Evolutionary conservation across 768 basidiomycete species (phyloP), one percentile per base, ranked within the genome.

Genomic region (Auricularia cornea): DNA sequence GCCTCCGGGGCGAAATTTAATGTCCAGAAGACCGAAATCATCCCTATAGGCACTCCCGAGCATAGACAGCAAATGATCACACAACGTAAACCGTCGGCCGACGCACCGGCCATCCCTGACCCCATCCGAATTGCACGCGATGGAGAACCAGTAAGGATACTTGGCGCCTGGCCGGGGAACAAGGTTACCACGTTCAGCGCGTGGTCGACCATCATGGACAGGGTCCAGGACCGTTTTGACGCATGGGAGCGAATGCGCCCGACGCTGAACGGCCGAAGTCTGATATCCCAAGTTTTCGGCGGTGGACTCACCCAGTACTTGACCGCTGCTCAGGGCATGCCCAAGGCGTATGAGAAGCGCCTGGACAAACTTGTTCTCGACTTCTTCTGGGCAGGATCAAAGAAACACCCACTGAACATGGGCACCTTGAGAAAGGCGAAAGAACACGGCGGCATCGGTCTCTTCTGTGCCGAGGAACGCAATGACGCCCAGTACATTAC

Each of bases 1-100:
- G 77, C 73, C 3, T 75, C 76, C 8, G 67, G 72, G 0, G 80
- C 79, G 0, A 77, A 75, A 38, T 82, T 81, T 65, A 82, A 81
- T 60, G 62, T 68, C 0, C 52, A 60, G 0, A 83, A 83, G 65
- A 81, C 79, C 0, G 72, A 75, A 40, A 65, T 79, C 0, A 69
- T 80, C 1, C 78, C 76, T 0, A 67, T 79, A 0, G 77, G 79
- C 0, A 48, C 62, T 2, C 32, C 30, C 2, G 59, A 62, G 5
- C 72, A 68, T 65, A 60, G 73, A 26, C 29, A 62, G 26, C 3
- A 8, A 3, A 60, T 72, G 2, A 23, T 63, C 1, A n/a, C 51
- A 29, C 11, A 48, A 10, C n/a, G n/a, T n/a, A n/a, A n/a, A n/a
- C n/a, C n/a, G n/a, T n/a, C 44, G 20, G 44, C 5, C 11, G 20